A percentile compares a stretch with the other conserved stretches of the same genome.
phyloP scores from a whole-genome alignment of 768 basidiomycete genomes.

The Mycena sanguinolenta region DNA sequence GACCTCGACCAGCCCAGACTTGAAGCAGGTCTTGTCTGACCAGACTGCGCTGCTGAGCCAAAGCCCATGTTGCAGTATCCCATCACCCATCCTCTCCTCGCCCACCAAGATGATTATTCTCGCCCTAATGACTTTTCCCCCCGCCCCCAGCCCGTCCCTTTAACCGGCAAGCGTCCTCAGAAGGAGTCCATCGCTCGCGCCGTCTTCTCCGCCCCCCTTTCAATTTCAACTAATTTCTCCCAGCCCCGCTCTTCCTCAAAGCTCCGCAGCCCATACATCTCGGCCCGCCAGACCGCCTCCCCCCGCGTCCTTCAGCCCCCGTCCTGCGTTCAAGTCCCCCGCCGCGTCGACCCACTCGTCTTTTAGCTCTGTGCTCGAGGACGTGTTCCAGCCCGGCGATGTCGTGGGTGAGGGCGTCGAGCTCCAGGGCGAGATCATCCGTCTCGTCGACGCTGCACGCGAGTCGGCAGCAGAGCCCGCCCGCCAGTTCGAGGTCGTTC shows the following conservation, averaged over 20 bases:
- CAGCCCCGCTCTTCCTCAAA: constrained; percentile 38
- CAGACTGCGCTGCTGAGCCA: constrained; percentile 44
- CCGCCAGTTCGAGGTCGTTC: constrained; percentile 84
- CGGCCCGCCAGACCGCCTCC: constrained; percentile 49
- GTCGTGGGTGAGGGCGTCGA: constrained; percentile 75
- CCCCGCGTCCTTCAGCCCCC: constrained; percentile 47
- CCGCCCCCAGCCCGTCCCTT: constrained; percentile 29
- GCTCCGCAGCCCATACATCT: constrained; percentile 56
- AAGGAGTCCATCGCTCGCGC: constrained; percentile 51
- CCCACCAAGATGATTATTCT: constrained; percentile 54
- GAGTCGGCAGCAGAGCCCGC: too few relatives aligned
- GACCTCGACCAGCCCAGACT: constrained; percentile 61
- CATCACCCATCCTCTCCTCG: constrained; percentile 55
- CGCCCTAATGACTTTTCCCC: constrained; percentile 57
- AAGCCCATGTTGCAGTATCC: constrained; percentile 75
- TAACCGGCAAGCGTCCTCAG: constrained; percentile 55
- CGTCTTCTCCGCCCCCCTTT: constrained; percentile 43
- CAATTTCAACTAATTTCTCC: constrained; percentile 45
- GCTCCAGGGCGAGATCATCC: constrained; percentile 77
- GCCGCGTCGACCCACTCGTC: constrained; percentile 49
- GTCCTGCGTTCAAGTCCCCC: constrained; percentile 42
- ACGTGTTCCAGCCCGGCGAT: constrained; percentile 82
- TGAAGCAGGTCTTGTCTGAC: constrained; percentile 74
- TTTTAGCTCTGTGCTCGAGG: constrained; percentile 61
- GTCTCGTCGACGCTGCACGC: constrained; percentile 64